Conservation (phyloP, 192 early-diverging fungal species). For the Coemansia sp. region DNA sequence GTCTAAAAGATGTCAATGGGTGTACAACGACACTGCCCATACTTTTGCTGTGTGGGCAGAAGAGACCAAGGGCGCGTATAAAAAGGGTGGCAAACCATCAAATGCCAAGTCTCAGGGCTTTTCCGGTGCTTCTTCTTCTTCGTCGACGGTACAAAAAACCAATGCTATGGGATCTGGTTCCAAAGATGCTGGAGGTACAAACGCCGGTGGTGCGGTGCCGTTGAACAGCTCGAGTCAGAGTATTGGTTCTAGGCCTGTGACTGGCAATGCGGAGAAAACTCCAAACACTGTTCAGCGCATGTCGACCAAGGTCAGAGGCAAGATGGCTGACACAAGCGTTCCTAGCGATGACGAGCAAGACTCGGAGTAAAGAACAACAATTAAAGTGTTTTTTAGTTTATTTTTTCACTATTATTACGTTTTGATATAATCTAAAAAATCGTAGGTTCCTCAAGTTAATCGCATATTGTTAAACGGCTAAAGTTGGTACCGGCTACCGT, state of each 20-base stretch:
- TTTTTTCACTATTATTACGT: no score
- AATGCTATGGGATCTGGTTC: no score
- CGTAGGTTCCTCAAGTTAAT: no score
- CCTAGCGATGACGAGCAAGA: not conserved
- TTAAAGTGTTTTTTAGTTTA: not conserved
- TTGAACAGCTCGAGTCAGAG: not conserved
- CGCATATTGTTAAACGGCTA: no score
- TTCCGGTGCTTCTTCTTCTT: not conserved
- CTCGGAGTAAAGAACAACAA: no score
- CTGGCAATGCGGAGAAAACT: no score
- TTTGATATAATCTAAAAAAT: no score
- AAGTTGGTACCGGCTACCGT: no score
- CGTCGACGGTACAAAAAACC: no score
- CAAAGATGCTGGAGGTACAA: no score
- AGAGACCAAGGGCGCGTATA: not conserved
- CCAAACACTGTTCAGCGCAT: conserved; percentile 5
- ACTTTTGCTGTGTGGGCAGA: not conserved
- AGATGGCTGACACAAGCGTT: conserved; percentile 24
- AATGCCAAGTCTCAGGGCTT: not conserved
- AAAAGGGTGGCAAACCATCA: not conserved
- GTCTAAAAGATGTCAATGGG: conserved; percentile 7
- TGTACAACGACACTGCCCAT: conserved; percentile 11
- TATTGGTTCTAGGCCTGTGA: no score
- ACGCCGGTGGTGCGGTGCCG: not conserved
- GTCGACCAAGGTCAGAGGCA: conserved; percentile 31